Evolutionary conservation across 139 green algal species (phyloP).

Genomic region (Asterochloris erici): DNA sequence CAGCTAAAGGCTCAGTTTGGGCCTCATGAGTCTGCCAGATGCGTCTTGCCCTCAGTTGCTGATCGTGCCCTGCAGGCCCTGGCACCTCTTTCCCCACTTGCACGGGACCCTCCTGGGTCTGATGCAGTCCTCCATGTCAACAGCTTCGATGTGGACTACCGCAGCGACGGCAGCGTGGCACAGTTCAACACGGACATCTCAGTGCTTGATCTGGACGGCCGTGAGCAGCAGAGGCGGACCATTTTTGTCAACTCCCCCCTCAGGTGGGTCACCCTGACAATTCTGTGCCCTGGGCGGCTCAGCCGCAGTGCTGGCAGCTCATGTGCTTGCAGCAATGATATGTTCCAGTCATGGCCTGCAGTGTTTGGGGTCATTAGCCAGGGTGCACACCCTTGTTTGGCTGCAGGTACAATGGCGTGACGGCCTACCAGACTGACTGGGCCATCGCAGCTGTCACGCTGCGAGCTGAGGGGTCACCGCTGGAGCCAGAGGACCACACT

Average conservation of each 20-base stretch:
- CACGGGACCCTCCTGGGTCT: constrained; percentile 24
- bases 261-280: constrained; percentile 38
- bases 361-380: neutral
- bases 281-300: neutral
- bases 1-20: too few relatives aligned
- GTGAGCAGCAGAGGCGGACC: constrained; percentile 61
- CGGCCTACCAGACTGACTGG: constrained; percentile 92
- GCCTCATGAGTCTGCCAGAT: too few relatives aligned
- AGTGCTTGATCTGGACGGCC: constrained; percentile 38
- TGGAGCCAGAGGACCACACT: constrained; percentile 18
- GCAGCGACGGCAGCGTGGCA: constrained; percentile 74
- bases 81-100: constrained; percentile 22
- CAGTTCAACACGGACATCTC: constrained; percentile 91
- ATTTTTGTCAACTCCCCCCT: constrained; percentile 95
- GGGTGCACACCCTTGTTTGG: neutral
- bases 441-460: constrained; percentile 76
- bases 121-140: constrained; percentile 75
- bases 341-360: too few relatives aligned
- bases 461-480: constrained; percentile 25
- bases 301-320: neutral
- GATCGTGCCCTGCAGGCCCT: constrained; percentile 7
- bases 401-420: constrained; percentile 38
- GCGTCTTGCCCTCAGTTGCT: too few relatives aligned
- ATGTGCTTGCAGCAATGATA: too few relatives aligned
- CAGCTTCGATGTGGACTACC: constrained; percentile 93